phyloP scores from a whole-genome alignment of 2,329 filamentous ascomycete genomes.

The Sporothrix phasma region DNA sequence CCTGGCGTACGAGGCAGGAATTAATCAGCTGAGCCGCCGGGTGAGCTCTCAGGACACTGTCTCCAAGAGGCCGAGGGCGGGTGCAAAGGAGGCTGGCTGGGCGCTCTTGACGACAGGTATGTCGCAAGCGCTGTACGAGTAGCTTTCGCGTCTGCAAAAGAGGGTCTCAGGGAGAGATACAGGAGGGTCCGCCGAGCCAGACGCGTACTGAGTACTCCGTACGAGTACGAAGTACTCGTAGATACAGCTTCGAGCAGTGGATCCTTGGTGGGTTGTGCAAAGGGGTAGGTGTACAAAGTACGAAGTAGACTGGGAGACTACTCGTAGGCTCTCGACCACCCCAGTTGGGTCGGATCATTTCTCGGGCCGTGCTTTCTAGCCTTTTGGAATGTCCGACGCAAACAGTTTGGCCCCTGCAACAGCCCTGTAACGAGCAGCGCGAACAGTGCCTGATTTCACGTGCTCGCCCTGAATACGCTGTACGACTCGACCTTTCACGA shows the following conservation, averaged over 20 bases:
- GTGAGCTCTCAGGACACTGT: background rate
- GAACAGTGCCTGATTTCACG: background rate
- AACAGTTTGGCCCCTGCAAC: background rate
- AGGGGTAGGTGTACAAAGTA: background rate
- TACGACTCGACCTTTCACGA: background rate
- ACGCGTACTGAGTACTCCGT: too few species aligned
- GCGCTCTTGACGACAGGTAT: background rate
- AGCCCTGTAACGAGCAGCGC: background rate
- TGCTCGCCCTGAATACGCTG: background rate
- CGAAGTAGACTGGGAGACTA: too few species aligned
- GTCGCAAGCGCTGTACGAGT: background rate
- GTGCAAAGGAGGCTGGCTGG: background rate
- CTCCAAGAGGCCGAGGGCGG: background rate
- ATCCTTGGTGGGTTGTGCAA: background rate
- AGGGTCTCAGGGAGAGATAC: constrained; percentile 5
- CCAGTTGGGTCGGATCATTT: constrained; percentile 1
- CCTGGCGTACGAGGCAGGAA: constrained; percentile 1
- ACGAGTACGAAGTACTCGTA: too few species aligned
- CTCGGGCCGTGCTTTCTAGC: constrained; percentile 2
- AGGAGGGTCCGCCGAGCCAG: background rate
- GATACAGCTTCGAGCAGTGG: background rate
- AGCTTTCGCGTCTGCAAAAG: background rate
- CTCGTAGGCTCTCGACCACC: background rate
- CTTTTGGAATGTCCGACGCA: too few species aligned
- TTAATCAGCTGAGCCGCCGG: too few species aligned